Evolutionary conservation across 2,329 filamentous ascomycete species (phyloP), one percentile per base, ranked within the genome.

Genomic region (Cordyceps tenuipes): DNA sequence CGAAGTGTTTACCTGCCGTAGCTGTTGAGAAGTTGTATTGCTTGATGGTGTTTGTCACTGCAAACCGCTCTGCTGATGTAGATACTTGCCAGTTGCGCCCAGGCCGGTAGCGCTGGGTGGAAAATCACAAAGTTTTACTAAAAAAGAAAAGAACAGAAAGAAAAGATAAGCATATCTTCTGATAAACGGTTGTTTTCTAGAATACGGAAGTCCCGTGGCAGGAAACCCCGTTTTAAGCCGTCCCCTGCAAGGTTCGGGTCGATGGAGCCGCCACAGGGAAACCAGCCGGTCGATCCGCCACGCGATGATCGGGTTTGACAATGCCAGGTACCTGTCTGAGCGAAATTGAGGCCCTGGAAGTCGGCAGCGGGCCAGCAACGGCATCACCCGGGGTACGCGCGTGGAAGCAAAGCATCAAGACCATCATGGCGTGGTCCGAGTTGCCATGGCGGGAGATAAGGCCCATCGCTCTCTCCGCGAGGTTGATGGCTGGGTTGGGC

Each of bases 351-450:
- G 17, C 3, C 6, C 8, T 9, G n/a, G 15, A 15, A 23, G 17
- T 3, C 10, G n/a, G 23, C 15, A 10, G 34, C n/a, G 29, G 10
- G 10, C 29, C 34, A 43, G 34, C 10, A 41, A 44, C 10, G 49
- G 9, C 21, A 41, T 57, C 21, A 5, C 4, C 23, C 50, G 57
- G 57, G 17, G 57, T 60, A 60, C 57, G 57, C 57, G 57, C 26
- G 17, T n/a, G 50, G 13, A 23, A 34, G 12, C 5, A 8, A 17
- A n/a, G 17, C 21, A 34, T 60, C 6, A 41, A 54, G 12, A 41
- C 31, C 43, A 54, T 34, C 21, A 48, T 44, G 21, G 5, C 31
- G 1, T 31, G 41, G 57, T 19, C 57, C 48, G 29, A 48, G 49
- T 43, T 54, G 44, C 31, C 23, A 41, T 39, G n/a, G 10, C 3